Base-by-base conservation (phyloP, 306 rosid species). In the Cotoneaster glaucophyllus region DNA sequence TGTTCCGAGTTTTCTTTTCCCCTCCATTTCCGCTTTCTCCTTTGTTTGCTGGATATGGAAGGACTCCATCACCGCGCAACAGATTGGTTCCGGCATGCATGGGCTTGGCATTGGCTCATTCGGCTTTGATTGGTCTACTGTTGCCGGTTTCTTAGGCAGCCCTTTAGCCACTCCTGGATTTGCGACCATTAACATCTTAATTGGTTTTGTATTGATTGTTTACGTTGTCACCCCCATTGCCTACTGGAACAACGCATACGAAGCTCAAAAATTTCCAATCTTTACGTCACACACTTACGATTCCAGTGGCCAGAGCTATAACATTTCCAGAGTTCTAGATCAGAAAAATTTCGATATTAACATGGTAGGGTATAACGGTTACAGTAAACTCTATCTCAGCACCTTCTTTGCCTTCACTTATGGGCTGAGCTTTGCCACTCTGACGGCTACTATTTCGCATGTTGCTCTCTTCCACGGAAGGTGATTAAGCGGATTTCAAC, bases 51-150 rank as follows among this genome's bases (percentile, higher is more conserved):
- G 76, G 78, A 66, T 81, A 45, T 81, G 78, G 66, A 74, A 74
- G 62, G 34, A 78, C 61, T 81, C 85, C 7, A 54, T 81, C 50
- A 50, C 73, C 26, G 85, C 83, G 1, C 85, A 84, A 28, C 80
- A 74, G 57, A 80, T 84, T 34, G 85, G 87, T 41, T 84, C 87
- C 0, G 87, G 87, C 24, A 32, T 57, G 13, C 62, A 67, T 15
- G 87, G 85, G 37, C 85, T 84, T 13, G 87, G 87, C 28, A 68
- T 84, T n/a, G 87, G 85, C 69, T 84, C 85, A 1, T 77, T 81
- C 4, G 84, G 73, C 15, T 8, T 84, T 10, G 85, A 84, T 73
- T 84, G 87, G 87, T 73, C 82, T 0, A 84, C 84, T 2, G 63
- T 77, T 43, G 82, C 80, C 14, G 53, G 78, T 15, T 84, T 80